A percentile compares a stretch with the other conserved stretches of the same genome.
Conservation (phyloP, 495 filamentous ascomycete species). For the Talaromyces stipitatus region DNA sequence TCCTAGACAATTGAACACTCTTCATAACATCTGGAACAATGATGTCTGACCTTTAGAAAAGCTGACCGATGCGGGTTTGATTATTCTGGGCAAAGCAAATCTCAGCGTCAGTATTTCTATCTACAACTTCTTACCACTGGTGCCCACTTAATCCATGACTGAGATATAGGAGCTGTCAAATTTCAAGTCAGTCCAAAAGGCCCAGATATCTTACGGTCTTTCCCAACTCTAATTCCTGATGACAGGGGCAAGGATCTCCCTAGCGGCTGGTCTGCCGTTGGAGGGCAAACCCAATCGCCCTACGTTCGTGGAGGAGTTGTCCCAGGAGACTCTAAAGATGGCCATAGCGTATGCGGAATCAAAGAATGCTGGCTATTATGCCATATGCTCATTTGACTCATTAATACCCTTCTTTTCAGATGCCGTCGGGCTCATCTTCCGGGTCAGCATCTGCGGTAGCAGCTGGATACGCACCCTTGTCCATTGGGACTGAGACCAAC, state of each 20-base stretch:
- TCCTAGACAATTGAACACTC: no score
- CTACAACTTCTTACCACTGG: no score
- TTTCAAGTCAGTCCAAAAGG: no score
- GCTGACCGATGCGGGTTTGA: slow-evolving; percentile 31
- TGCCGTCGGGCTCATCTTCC: slow-evolving; percentile 43
- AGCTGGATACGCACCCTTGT: slow-evolving; percentile 33
- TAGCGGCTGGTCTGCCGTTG: slow-evolving; percentile 35
- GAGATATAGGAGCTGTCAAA: background rate
- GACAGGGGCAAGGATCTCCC: slow-evolving; percentile 21
- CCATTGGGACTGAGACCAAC: slow-evolving; percentile 41
- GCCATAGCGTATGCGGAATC: slow-evolving; percentile 30
- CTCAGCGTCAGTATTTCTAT: slow-evolving; percentile 14
- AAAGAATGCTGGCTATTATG: no score
- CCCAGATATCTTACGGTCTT: no score
- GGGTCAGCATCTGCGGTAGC: slow-evolving; percentile 40
- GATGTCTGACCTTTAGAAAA: no score
- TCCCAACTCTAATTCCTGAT: no score
- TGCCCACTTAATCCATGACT: no score
- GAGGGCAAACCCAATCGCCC: slow-evolving; percentile 31
- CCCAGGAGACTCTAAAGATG: slow-evolving; percentile 16
- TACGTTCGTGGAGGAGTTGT: slow-evolving; percentile 22
- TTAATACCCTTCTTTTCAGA: slow-evolving; percentile 1
- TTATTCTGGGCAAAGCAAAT: slow-evolving; percentile 43
- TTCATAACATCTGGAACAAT: no score
- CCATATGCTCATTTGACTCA: slow-evolving; percentile 1